A percentile compares a stretch with the other conserved stretches of the same genome.
Conservation (phyloP, 352 stramenopile genomes). For the Phytopythium ostracodes region DNA sequence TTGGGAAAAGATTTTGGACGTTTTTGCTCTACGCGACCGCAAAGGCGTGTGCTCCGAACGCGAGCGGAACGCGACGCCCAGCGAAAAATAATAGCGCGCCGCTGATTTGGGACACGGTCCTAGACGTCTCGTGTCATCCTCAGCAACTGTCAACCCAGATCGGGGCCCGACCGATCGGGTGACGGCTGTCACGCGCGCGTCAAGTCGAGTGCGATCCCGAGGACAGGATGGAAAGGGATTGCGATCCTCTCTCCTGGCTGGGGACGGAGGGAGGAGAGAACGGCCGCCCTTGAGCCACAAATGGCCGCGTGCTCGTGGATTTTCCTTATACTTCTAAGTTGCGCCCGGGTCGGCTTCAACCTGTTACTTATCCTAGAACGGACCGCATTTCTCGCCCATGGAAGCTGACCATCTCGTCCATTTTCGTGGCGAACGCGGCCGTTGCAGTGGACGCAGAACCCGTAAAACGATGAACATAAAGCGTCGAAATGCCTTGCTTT, state of each 20-base stretch:
- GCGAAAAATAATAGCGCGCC: not conserved
- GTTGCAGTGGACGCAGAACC: too few relatives aligned
- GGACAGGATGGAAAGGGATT: too few relatives aligned
- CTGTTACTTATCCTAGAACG: not conserved
- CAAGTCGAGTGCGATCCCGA: not conserved
- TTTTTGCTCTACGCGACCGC: not conserved
- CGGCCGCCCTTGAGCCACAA: not conserved
- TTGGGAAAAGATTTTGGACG: not conserved
- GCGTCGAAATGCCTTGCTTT: not conserved
- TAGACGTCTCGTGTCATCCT: not conserved
- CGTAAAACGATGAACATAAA: too few relatives aligned
- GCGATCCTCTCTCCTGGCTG: too few relatives aligned
- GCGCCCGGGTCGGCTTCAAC: not conserved
- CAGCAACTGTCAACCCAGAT: not conserved
- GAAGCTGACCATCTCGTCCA: not conserved
- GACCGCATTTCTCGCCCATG: too few relatives aligned
- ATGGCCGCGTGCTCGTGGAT: not conserved
- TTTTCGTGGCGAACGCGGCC: not conserved
- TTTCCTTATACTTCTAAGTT: slow-evolving; percentile 4
- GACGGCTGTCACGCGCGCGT: not conserved
- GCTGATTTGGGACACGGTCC: slow-evolving; percentile 6
- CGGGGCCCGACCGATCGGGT: not conserved
- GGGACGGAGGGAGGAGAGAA: not conserved
- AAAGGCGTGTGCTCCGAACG: not conserved
- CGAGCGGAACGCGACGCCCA: not conserved